A percentile compares a stretch with the other conserved stretches of the same genome.
phyloP scores from a whole-genome alignment of 2,329 filamentous ascomycete genomes.

The Dothideomycetes sp. region DNA sequence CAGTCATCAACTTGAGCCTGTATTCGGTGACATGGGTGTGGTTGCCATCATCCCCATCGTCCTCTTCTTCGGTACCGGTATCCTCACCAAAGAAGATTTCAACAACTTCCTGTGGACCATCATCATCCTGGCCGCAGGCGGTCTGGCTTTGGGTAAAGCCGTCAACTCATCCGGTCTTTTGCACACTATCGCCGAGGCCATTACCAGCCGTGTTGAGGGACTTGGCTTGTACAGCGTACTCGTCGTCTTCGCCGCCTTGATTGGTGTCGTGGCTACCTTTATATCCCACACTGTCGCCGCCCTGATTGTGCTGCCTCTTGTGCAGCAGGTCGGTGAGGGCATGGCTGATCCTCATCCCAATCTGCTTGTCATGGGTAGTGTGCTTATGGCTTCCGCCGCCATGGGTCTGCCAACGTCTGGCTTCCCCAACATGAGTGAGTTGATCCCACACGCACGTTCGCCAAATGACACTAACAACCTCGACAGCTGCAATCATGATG shows the following conservation, averaged over 20 bases:
- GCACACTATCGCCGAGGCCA: constrained; percentile 72
- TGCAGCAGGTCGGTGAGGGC: constrained; percentile 70
- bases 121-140: constrained; percentile 93
- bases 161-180: constrained; percentile 89
- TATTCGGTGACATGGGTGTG: constrained; percentile 97
- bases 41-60: constrained; percentile 94
- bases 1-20: constrained; percentile 73
- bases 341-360: constrained; percentile 93
- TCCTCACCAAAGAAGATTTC: constrained; percentile 96
- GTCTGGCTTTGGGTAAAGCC: constrained; percentile 83
- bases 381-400: constrained; percentile 93
- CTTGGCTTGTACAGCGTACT: constrained; percentile 80
- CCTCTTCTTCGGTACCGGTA: constrained; percentile 91
- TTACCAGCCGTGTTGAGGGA: constrained; percentile 63
- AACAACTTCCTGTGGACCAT: constrained; percentile 99
- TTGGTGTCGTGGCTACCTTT: constrained; percentile 89
- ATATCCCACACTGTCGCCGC: constrained; percentile 97
- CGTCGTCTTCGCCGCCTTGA: constrained; percentile 74
- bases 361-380: constrained; percentile 85
- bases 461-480: constrained; percentile 4
- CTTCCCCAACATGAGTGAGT: constrained; percentile 99
- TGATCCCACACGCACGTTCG: constrained; percentile 7
- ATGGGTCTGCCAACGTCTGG: constrained; percentile 95
- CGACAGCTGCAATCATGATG: constrained; percentile 91
- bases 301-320: constrained; percentile 84